Percentiles rank a stretch among this genome's conserved stretches.
Conservation (phyloP, 2,329 filamentous ascomycete species). For the Microdochium nivale region DNA sequence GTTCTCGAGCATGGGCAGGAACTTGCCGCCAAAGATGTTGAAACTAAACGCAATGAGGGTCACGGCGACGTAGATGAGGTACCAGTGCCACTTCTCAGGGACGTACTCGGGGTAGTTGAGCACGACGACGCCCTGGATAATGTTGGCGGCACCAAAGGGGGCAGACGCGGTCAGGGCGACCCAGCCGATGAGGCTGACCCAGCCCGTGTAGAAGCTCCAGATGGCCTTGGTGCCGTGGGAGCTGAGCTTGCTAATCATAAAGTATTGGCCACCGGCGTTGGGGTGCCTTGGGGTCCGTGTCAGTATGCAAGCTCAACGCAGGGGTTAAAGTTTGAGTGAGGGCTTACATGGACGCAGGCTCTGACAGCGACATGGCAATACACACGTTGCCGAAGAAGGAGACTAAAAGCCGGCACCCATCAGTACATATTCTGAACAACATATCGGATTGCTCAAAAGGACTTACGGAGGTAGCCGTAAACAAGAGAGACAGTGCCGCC, state of each 20-base stretch:
- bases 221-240: not conserved
- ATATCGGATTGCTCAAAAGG: not conserved
- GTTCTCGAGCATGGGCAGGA: not conserved
- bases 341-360: not conserved
- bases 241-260: not conserved
- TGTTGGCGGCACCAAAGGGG: conserved; percentile 6
- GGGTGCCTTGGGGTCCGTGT: not conserved
- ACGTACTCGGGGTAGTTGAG: conserved; percentile 7
- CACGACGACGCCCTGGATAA: conserved; percentile 11
- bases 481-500: not conserved
- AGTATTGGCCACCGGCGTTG: not conserved
- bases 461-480: not conserved
- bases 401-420: not conserved
- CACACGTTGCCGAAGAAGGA: not conserved
- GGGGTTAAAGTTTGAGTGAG: too few relatives aligned
- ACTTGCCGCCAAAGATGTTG: not conserved
- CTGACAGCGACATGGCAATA: not conserved
- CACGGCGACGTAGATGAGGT: not conserved
- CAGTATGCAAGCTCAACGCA: too few relatives aligned
- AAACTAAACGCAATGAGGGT: not conserved
- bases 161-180: conserved; percentile 7
- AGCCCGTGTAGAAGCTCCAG: conserved; percentile 10
- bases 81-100: conserved; percentile 17
- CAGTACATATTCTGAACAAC: not conserved
- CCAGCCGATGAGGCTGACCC: conserved; percentile 12